These are phyloP conservation scores for Plasmopara halstedii DNA, from an alignment of 352 stramenopile species.

Conservation along the genomic window DNA sequence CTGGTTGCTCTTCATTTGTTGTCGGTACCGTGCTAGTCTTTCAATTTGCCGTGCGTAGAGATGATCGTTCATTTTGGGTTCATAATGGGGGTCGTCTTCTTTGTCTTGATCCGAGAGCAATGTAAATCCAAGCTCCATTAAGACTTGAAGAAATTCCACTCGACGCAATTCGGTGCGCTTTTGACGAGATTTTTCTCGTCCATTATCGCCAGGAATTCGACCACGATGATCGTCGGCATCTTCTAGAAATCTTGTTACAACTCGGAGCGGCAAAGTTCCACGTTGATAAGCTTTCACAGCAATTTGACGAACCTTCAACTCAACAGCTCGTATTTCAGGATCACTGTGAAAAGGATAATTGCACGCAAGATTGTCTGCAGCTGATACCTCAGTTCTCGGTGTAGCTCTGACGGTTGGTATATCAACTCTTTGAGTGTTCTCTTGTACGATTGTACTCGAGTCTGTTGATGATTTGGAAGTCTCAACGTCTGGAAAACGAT, in stretches of 20 bases:
- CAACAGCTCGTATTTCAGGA: slow-evolving; percentile 68
- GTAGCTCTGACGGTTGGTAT: background rate
- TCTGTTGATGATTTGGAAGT: slow-evolving; percentile 10
- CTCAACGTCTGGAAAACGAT: slow-evolving; percentile 8
- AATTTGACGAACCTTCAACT: slow-evolving; percentile 79
- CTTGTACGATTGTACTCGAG: background rate
- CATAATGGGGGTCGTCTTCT: slow-evolving; percentile 15
- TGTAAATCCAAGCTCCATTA: slow-evolving; percentile 89
- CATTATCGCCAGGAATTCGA: slow-evolving; percentile 1
- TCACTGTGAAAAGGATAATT: slow-evolving; percentile 77
- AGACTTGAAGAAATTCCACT: slow-evolving; percentile 88
- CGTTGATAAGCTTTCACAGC: slow-evolving; percentile 61
- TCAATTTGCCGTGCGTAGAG: slow-evolving; percentile 79
- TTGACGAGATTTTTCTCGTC: slow-evolving; percentile 2
- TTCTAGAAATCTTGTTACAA: slow-evolving; percentile 71
- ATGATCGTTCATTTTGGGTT: slow-evolving; percentile 57
- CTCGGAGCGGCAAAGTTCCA: slow-evolving; percentile 57
- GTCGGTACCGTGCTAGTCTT: slow-evolving; percentile 54
- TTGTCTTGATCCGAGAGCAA: slow-evolving; percentile 44
- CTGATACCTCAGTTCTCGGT: background rate
- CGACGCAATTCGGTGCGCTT: slow-evolving; percentile 51
- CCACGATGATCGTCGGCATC: slow-evolving; percentile 17
- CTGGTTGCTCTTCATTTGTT: slow-evolving; percentile 41
- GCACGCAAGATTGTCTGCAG: slow-evolving; percentile 38
- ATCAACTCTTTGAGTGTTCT: background rate